Evolutionary conservation across 2,329 filamentous ascomycete genomes (phyloP), one percentile per base, ranked within the genome.

Genomic region (Amauroascus verrucosus): DNA sequence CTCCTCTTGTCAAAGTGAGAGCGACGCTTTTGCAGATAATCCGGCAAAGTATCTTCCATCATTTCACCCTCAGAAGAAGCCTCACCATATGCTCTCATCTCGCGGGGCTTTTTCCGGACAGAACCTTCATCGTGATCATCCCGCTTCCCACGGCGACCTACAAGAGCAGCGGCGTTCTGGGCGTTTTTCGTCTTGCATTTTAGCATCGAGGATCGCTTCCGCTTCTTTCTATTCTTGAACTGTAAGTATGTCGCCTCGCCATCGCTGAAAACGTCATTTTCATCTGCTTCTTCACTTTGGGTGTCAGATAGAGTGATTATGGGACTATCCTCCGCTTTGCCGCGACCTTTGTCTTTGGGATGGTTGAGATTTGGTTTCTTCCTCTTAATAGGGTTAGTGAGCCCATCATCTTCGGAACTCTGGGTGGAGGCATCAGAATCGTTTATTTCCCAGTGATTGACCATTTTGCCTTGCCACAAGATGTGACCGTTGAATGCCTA

Each of bases 11-110:
- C 84, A 62, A 95, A 90, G 20, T 76, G 70, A n/a, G 68, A 72
- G 22, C 85, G 78, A n/a, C 91, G 79, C 20, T 78, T 70, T 58
- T 78, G 76, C 26, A 95, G 66, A 64, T 95, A 91, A 18, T 84
- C 80, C 0, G 90, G 89, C 2, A 93, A 70, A 0, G 72, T 75
- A 30, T 78, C 70, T 56, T 82, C 80, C 66, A 80, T 74, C 56
- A 76, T 65, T 3, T 78, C 75, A 44, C 79, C 75, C 20, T 79
- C 74, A 3, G 77, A 75, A 6, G 79, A 76, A 2, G 72, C 60
- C 1, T 74, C 71, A 1, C 70, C 69, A 46, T 74, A 71, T 45
- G 67, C 70, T 46, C 64, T 71, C 37, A 66, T 62, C 2, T 66
- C 68, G 61, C 54, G 66, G 64, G 63, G 60, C 28, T 51, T 57